These are phyloP conservation scores for Tilletia walkeri DNA, from an alignment of 1,284 basidiomycete genomes.

Conservation along the genomic window DNA sequence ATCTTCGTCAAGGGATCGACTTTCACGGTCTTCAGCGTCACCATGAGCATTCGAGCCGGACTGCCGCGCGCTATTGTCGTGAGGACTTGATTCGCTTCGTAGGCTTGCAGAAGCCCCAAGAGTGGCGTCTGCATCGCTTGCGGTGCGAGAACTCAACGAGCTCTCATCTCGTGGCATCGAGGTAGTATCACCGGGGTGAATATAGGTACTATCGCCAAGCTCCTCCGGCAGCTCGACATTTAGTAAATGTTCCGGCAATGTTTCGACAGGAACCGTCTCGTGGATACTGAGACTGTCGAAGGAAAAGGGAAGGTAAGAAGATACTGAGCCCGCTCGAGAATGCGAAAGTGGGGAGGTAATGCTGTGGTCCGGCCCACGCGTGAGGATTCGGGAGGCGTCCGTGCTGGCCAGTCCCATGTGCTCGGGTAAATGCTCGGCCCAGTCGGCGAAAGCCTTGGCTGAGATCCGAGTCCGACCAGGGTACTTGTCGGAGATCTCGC, in stretches of 20 bases:
- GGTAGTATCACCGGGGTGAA: neutral
- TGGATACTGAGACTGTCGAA: neutral
- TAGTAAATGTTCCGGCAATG: neutral
- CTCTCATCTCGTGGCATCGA: neutral
- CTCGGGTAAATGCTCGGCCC: slow-evolving; percentile 76
- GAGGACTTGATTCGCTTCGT: neutral
- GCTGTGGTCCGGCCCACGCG: slow-evolving; percentile 2
- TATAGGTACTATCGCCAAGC: slow-evolving; percentile 12
- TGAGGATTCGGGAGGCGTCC: slow-evolving; percentile 2
- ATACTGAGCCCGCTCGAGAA: slow-evolving; percentile 11
- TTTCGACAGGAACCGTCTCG: slow-evolving; percentile 13
- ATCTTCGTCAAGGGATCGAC: neutral
- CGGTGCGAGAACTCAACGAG: neutral
- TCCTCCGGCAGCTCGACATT: slow-evolving; percentile 12
- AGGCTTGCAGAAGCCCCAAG: neutral
- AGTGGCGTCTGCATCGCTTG: neutral
- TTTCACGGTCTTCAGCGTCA: neutral
- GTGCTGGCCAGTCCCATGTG: slow-evolving; percentile 48
- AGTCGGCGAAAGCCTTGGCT: slow-evolving; percentile 79
- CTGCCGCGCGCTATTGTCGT: neutral
- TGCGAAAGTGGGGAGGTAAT: slow-evolving; percentile 15
- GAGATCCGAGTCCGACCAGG: slow-evolving; percentile 62
- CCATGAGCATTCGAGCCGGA: neutral
- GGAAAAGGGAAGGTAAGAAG: slow-evolving; percentile 9
- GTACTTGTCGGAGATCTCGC: slow-evolving; percentile 66